Percentiles rank a stretch among this genome's conserved stretches.
These are phyloP conservation scores for Coprinopsis strossmayeri DNA, from an alignment of 768 basidiomycete species.

Conservation along the genomic window DNA sequence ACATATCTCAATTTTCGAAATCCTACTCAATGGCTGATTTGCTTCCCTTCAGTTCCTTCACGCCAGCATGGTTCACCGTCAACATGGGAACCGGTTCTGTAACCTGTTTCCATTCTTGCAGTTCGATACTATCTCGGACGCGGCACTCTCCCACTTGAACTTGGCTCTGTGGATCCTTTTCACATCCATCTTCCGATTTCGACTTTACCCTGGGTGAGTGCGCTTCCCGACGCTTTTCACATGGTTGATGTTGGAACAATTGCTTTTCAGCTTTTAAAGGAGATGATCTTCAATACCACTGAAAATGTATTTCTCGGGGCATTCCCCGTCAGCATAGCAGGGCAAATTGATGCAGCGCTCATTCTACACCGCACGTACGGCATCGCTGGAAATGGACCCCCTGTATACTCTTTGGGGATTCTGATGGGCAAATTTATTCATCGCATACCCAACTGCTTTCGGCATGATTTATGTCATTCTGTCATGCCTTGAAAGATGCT, in stretches of 20 bases:
- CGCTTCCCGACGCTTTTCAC: not conserved
- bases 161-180: conserved; percentile 48
- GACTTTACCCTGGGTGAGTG: conserved; percentile 32
- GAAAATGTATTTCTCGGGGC: conserved; percentile 36
- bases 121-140: conserved; percentile 48
- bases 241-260: not conserved
- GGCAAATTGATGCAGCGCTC: conserved; percentile 46
- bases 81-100: conserved; percentile 37
- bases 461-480: conserved; percentile 14
- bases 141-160: conserved; percentile 53
- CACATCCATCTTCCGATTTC: conserved; percentile 40
- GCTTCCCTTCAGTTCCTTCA: conserved; percentile 10
- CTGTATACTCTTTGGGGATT: conserved; percentile 51
- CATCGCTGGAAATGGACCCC: conserved; percentile 45
- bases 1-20: not conserved
- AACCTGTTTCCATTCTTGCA: conserved; percentile 47
- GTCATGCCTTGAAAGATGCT: too few relatives aligned
- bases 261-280: conserved; percentile 24
- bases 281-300: conserved; percentile 37
- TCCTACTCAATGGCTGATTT: not conserved
- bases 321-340: conserved; percentile 54
- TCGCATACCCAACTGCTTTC: conserved; percentile 29
- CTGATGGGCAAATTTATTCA: conserved; percentile 60
- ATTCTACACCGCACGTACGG: conserved; percentile 35
- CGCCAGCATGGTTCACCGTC: conserved; percentile 16